Evolutionary conservation across 257 asterid species (phyloP), one percentile per base, ranked within the genome.

Genomic region (Nicotiana otophora): DNA sequence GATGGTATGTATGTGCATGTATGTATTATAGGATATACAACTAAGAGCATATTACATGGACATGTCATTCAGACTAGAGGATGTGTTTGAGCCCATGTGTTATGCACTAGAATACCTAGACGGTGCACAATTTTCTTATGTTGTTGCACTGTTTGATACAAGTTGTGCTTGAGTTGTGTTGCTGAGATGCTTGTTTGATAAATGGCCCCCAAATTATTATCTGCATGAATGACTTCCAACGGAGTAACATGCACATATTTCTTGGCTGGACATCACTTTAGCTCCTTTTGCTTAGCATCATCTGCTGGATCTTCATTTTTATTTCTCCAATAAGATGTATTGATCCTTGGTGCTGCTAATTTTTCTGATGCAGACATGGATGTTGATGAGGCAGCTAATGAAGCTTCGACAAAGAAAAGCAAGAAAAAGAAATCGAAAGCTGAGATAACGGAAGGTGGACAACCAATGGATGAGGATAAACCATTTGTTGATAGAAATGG

Each of bases 381-480:
- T n/a, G 87, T 83, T 1, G 91, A 89, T 48, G 86, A 84, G 68
- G 84, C 85, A 39, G 46, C 46, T 39, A 39, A 39, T 39, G 46
- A 39, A 39, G 3, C 48, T 65, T 84, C 89, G 36, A 53, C 53
- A 6, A 89, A 89, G 90, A 89, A 89, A 72, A 86, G 86, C 85
- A 89, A 86, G 85, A 87, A 89, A 72, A 89, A 87, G 89, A 89
- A 89, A 80, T 86, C 88, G 15, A 86, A 89, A 62, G 75, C 33
- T 39, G 85, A 75, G 60, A 78, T 61, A 11, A 63, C 68, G 19
- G 86, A 84, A 70, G 84, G 51, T 66, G 82, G 78, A 30, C 81
- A 84, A 83, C 64, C 86, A 77, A 86, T 80, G 85, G 85, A 84
- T 66, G 98, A 88, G 85, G 97, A 89, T 78, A 86, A 78, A 78